A percentile compares a stretch with the other conserved stretches of the same genome.
Conservation (phyloP, 2,329 filamentous ascomycete genomes). For the Colletotrichum graminicola region DNA sequence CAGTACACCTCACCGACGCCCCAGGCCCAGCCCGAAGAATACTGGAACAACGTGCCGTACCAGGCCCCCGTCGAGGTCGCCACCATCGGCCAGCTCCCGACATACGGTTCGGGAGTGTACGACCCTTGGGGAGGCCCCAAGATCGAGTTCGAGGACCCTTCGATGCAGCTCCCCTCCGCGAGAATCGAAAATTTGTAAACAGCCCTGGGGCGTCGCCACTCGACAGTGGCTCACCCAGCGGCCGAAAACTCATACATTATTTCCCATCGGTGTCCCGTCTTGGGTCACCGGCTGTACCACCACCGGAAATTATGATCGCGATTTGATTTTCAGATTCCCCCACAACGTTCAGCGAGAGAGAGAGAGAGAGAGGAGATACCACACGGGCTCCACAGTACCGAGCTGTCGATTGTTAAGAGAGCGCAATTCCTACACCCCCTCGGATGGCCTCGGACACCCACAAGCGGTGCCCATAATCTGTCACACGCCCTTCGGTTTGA, state of each 20-base stretch:
- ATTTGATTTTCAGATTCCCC: slow-evolving; percentile 41
- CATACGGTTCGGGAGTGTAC: slow-evolving; percentile 63
- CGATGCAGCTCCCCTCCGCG: slow-evolving; percentile 70
- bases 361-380: slow-evolving; percentile 50
- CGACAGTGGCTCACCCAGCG: neutral
- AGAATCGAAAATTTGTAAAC: slow-evolving; percentile 68
- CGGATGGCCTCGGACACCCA: slow-evolving; percentile 6
- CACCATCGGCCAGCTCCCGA: slow-evolving; percentile 64
- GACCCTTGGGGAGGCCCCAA: slow-evolving; percentile 66
- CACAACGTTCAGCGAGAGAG: slow-evolving; percentile 24
- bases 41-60: slow-evolving; percentile 65
- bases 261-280: slow-evolving; percentile 2
- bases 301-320: slow-evolving; percentile 29
- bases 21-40: slow-evolving; percentile 62
- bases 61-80: slow-evolving; percentile 69
- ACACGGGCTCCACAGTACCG: slow-evolving; percentile 49
- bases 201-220: neutral
- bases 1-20: slow-evolving; percentile 49
- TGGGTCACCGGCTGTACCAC: slow-evolving; percentile 34
- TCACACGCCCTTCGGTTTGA: neutral
- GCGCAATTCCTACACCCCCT: slow-evolving; percentile 3
- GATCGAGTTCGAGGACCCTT: slow-evolving; percentile 68
- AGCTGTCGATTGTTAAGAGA: slow-evolving; percentile 37
- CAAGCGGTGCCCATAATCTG: neutral
- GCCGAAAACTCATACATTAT: slow-evolving; percentile 15